These are phyloP conservation scores for Mucor mucedo DNA, from an alignment of 371 early-diverging fungal genomes.

Conservation along the genomic window DNA sequence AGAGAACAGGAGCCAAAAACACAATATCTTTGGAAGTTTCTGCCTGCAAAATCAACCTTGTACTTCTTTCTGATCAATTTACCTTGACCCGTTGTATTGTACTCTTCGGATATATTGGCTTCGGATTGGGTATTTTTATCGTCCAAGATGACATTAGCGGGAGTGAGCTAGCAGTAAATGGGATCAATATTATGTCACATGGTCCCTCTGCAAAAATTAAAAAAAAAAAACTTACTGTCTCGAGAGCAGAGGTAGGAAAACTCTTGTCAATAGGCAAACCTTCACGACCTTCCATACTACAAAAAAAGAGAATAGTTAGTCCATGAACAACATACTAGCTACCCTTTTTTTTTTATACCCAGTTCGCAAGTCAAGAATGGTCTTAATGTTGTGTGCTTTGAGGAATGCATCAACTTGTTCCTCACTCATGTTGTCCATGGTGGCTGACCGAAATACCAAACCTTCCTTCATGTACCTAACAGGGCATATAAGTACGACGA, in stretches of 20 bases:
- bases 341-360: slow-evolving; percentile 13
- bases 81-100: slow-evolving; percentile 15
- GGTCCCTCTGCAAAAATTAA: not conserved
- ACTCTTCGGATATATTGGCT: slow-evolving; percentile 1
- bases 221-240: slow-evolving; percentile 30
- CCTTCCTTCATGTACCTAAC: slow-evolving; percentile 36
- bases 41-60: slow-evolving; percentile 48
- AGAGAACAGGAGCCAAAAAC: slow-evolving; percentile 42
- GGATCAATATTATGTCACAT: not conserved
- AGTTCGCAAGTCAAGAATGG: slow-evolving; percentile 36
- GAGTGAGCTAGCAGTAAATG: not conserved
- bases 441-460: slow-evolving; percentile 35
- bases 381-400: slow-evolving; percentile 28
- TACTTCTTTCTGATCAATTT: slow-evolving; percentile 36
- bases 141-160: not conserved
- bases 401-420: slow-evolving; percentile 34
- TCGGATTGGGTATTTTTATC: not conserved
- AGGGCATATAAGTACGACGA: not conserved
- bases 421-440: slow-evolving; percentile 32
- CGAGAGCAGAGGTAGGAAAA: slow-evolving; percentile 33
- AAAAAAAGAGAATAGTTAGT: not conserved
- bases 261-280: slow-evolving; percentile 42
- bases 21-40: slow-evolving; percentile 48
- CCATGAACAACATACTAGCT: not conserved
- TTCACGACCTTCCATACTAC: slow-evolving; percentile 28